Evolutionary conservation across 1,284 basidiomycete genomes (phyloP).

Genomic region (Ustilago cynodontis): DNA sequence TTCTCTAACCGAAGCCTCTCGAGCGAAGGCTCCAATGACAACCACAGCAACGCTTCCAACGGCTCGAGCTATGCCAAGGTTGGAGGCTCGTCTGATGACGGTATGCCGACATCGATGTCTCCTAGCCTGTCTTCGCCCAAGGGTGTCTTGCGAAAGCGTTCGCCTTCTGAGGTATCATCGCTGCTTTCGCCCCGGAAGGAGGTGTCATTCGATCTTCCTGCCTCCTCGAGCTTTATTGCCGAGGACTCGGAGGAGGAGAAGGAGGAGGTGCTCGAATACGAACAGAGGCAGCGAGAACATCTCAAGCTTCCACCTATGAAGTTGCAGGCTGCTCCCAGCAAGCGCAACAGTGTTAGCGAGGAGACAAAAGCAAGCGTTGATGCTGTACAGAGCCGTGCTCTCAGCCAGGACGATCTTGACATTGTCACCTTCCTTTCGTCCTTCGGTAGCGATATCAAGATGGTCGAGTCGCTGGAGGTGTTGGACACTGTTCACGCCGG

Average conservation of each 20-base stretch:
- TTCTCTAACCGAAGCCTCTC: constrained; percentile 41
- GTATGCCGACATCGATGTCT: constrained; percentile 16
- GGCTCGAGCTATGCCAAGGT: constrained; percentile 42
- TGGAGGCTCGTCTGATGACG: constrained; percentile 36
- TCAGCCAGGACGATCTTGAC: constrained; percentile 43
- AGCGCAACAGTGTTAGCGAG: background rate
- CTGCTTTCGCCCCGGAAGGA: constrained; percentile 36
- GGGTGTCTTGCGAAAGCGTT: constrained; percentile 42
- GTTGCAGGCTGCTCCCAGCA: constrained; percentile 17
- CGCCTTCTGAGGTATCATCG: constrained; percentile 12
- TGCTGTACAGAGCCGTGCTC: background rate
- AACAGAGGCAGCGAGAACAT: constrained; percentile 38
- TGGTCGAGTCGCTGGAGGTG: constrained; percentile 44
- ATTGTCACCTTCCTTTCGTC: constrained; percentile 42
- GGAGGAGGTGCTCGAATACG: constrained; percentile 39
- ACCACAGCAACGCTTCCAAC: constrained; percentile 47
- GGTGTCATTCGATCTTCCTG: constrained; percentile 40
- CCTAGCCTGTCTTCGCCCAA: constrained; percentile 12
- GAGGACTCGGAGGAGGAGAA: constrained; percentile 24
- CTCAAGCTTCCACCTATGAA: constrained; percentile 43
- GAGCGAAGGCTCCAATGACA: constrained; percentile 43
- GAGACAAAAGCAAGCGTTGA: background rate
- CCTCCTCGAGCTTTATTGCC: constrained; percentile 13
- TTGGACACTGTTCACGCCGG: constrained; percentile 32
- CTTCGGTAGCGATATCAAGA: constrained; percentile 45